These are phyloP conservation scores for Tanozyma kutaoensis DNA, from an alignment of 805 yeast genomes.

Conservation along the genomic window DNA sequence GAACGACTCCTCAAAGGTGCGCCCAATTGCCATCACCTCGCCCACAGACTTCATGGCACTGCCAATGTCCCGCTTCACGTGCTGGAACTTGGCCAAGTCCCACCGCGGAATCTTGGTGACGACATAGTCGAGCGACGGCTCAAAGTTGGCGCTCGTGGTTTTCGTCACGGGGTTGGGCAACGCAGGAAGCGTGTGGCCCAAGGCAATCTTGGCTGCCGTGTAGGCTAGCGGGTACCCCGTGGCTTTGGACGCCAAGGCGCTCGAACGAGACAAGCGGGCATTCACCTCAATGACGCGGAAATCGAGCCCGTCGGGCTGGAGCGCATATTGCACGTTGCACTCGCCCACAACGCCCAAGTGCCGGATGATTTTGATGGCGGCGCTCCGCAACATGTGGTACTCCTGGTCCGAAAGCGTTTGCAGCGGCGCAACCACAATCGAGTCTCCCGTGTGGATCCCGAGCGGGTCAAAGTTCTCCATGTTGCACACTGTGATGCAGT, in stretches of 20 bases:
- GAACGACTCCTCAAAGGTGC: conserved; percentile 94
- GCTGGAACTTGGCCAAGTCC: conserved; percentile 93
- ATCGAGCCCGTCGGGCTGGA: conserved; percentile 91
- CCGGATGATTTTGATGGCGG: conserved; percentile 94
- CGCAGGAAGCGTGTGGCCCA: conserved; percentile 90
- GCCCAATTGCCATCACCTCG: conserved; percentile 98
- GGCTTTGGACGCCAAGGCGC: conserved; percentile 96
- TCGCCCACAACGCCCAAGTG: conserved; percentile 98
- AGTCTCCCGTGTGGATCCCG: conserved; percentile 98
- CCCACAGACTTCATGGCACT: conserved; percentile 98
- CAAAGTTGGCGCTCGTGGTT: conserved; percentile 92
- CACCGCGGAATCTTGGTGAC: conserved; percentile 97
- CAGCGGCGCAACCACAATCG: conserved; percentile 97
- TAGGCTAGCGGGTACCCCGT: conserved; percentile 98
- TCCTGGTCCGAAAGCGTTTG: conserved; percentile 96
- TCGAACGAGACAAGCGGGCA: conserved; percentile 92
- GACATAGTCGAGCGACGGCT: conserved; percentile 92
- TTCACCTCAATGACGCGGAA: conserved; percentile 96
- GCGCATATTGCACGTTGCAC: conserved; percentile 94
- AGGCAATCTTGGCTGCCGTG: conserved; percentile 95
- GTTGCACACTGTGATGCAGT: conserved; percentile 97
- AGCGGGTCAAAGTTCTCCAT: conserved; percentile 99
- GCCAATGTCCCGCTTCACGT: conserved; percentile 86
- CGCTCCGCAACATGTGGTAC: conserved; percentile 93
- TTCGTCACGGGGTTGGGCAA: conserved; percentile 93